Base-by-base conservation (phyloP, 306 rosid species). In the Gastrolobium villosum region DNA sequence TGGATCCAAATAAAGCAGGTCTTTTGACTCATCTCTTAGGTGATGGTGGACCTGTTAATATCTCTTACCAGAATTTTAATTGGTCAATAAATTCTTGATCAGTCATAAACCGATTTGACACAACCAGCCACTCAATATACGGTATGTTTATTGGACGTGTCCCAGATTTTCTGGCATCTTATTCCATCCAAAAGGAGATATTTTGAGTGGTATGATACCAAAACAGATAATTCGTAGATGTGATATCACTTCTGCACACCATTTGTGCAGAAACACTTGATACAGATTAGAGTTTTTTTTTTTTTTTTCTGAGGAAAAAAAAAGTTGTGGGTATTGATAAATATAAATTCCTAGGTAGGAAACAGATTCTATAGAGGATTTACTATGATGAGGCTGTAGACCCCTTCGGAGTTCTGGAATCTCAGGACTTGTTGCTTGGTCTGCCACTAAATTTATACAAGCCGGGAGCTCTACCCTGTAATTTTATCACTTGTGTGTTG, bases 1-100 rank as follows among this genome's bases (percentile, higher is more conserved):
- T 90, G 88, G 85, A 89, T 66, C 92, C 97, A 72, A 91, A 87
- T 54, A 90, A 89, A 84, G 89, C 99, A 5, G 99, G 99, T n/a
- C 88, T 91, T 60, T 79, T 93, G 90, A 87, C 96, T 34, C 99
- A 96, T 86, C 91, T 96, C 46, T 35, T 93, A 85, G 79, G 85
- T 39, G 99, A 96, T 43, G 87, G 80, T 44, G 93, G 92, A n/a
- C 86, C 94, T n/a, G 65, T 88, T 79, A 75, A 74, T 73, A 83
- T 96, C 36, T 82, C 86, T 5, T 93, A 91, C 85, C 89, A 86
- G 75, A 84, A 74, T 64, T 96, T 80, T 60, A 87, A 93, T 79
- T 89, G 96, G 97, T 91, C 97, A 52, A 10, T 87, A 76, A 91
- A 90, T 83, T 86, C 88, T 50, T 95, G 84, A 88, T 9, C 30